Percentiles rank a stretch among this genome's conserved stretches.
Conservation (phyloP, 108 stramenopile genomes). For the Nitzschia inconspicua region DNA sequence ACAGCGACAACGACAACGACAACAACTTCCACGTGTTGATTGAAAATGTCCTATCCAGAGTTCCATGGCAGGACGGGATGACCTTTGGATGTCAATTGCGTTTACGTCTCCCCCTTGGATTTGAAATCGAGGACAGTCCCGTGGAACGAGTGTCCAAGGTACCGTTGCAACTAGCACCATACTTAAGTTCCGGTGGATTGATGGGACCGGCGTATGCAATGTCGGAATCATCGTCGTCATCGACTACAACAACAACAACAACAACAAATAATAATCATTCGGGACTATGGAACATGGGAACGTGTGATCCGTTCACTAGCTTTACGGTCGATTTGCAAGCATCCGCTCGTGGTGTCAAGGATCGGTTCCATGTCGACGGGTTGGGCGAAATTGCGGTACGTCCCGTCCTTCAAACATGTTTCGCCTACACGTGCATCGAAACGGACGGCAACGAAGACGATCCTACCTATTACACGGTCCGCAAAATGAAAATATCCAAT, state of each 20-base stretch:
- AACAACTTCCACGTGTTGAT: slow-evolving; percentile 7
- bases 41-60: slow-evolving; percentile 31
- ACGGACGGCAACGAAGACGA: slow-evolving; percentile 1
- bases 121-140: slow-evolving; percentile 27
- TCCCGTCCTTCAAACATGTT: slow-evolving; percentile 46
- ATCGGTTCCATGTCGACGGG: slow-evolving; percentile 9
- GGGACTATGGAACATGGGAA: slow-evolving; percentile 34
- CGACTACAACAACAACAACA: too few species aligned
- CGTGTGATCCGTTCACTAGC: slow-evolving; percentile 39
- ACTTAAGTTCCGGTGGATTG: slow-evolving; percentile 28
- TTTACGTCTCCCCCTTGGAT: slow-evolving; percentile 38
- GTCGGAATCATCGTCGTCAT: too few species aligned
- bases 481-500: slow-evolving; percentile 40
- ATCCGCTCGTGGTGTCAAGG: not conserved
- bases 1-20: slow-evolving; percentile 1
- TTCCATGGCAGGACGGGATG: slow-evolving; percentile 21
- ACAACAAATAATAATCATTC: not conserved
- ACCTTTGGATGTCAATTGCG: slow-evolving; percentile 42
- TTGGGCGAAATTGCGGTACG: slow-evolving; percentile 27
- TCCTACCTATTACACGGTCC: slow-evolving; percentile 21
- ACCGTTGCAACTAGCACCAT: slow-evolving; percentile 20
- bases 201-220: slow-evolving; percentile 38
- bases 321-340: slow-evolving; percentile 39
- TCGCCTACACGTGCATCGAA: slow-evolving; percentile 48
- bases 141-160: not conserved